Percentiles rank a stretch among this genome's conserved stretches.
Conservation (phyloP, 768 basidiomycete genomes). For the Tylopilus subfusipes region DNA sequence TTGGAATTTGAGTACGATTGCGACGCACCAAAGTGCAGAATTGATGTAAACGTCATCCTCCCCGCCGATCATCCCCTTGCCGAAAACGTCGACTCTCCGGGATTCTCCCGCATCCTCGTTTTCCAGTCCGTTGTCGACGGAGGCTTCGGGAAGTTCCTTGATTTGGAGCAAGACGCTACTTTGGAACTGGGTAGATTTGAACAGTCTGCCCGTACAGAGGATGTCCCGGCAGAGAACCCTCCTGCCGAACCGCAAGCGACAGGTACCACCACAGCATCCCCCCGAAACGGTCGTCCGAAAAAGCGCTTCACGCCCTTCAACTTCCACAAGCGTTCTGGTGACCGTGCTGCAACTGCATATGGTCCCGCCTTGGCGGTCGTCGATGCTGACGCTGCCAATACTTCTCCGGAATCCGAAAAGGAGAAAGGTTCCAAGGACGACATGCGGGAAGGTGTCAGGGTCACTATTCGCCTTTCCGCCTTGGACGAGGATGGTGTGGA, state of each 20-base stretch:
- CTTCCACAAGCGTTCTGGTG: constrained; percentile 56
- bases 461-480: constrained; percentile 78
- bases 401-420: constrained; percentile 35
- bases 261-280: constrained; percentile 9
- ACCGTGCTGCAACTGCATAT: constrained; percentile 54
- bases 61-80: constrained; percentile 60
- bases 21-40: constrained; percentile 78
- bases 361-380: constrained; percentile 80
- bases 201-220: constrained; percentile 20
- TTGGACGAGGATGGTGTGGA: constrained; percentile 72
- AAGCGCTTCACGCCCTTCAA: constrained; percentile 66
- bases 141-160: constrained; percentile 75
- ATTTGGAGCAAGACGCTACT: constrained; percentile 71
- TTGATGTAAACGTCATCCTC: constrained; percentile 74
- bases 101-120: constrained; percentile 33
- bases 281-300: constrained; percentile 29
- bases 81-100: constrained; percentile 33
- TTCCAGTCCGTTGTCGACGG: constrained; percentile 63
- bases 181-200: constrained; percentile 81
- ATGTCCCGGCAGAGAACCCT: constrained; percentile 7
- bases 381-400: constrained; percentile 53
- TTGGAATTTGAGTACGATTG: constrained; percentile 93
- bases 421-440: constrained; percentile 46
- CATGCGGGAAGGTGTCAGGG: constrained; percentile 62
- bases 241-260: constrained; percentile 12